phyloP scores from a whole-genome alignment of 192 early-diverging fungal genomes.

The Backusella australiensis region DNA sequence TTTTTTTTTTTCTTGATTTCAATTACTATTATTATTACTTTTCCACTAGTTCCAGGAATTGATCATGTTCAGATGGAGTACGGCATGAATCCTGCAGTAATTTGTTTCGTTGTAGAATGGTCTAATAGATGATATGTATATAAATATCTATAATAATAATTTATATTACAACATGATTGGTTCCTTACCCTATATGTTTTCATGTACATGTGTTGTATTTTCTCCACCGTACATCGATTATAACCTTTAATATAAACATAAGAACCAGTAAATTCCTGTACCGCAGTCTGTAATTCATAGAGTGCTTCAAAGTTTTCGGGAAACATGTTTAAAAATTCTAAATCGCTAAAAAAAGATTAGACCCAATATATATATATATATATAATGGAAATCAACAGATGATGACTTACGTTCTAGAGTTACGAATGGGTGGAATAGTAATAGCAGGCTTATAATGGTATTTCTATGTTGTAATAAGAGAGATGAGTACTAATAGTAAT shows the following conservation, averaged over 20 bases:
- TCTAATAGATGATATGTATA: slow-evolving; percentile 4
- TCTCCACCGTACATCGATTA: slow-evolving; percentile 45
- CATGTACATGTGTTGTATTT: slow-evolving; percentile 46
- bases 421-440: slow-evolving; percentile 23
- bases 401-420: slow-evolving; percentile 31
- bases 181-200: slow-evolving; percentile 40
- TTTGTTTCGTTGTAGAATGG: slow-evolving; percentile 24
- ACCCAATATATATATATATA: not conserved
- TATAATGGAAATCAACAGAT: not conserved
- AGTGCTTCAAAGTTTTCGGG: slow-evolving; percentile 38
- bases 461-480: not conserved
- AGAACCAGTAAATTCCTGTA: slow-evolving; percentile 53
- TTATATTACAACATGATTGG: not conserved
- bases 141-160: not conserved
- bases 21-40: slow-evolving; percentile 37
- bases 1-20: too few species aligned
- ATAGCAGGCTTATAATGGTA: slow-evolving; percentile 7
- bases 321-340: slow-evolving; percentile 43
- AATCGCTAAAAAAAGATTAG: slow-evolving; percentile 34
- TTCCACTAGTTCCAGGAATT: slow-evolving; percentile 49
- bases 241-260: slow-evolving; percentile 59
- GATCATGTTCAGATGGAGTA: slow-evolving; percentile 41
- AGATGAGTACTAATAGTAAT: not conserved
- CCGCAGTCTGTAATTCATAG: slow-evolving; percentile 38
- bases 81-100: slow-evolving; percentile 24